Evolutionary conservation across 2,329 filamentous ascomycete species (phyloP).

Genomic region (Penicillium corylophilum): DNA sequence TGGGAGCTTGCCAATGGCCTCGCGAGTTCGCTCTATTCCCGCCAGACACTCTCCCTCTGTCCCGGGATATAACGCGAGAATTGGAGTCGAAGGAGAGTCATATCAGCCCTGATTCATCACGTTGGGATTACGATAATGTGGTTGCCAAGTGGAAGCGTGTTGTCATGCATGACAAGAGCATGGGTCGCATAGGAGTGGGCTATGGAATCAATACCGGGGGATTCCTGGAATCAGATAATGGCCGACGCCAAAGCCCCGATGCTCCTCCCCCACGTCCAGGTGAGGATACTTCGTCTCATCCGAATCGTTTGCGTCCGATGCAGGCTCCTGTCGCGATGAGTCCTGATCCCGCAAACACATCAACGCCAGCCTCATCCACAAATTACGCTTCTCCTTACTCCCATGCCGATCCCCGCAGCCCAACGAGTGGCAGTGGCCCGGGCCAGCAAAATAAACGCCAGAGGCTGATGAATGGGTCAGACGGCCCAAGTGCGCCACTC

Average conservation of each 20-base stretch:
- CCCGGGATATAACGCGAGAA: conserved; percentile 40
- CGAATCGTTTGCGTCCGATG: conserved; percentile 24
- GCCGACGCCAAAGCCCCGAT: conserved; percentile 13
- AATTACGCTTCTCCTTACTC: conserved; percentile 34
- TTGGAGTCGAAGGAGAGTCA: conserved; percentile 37
- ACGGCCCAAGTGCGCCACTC: conserved; percentile 12
- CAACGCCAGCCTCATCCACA: conserved; percentile 27
- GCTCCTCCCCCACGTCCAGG: conserved; percentile 21
- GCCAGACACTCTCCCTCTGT: conserved; percentile 44
- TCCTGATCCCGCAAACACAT: conserved; percentile 27
- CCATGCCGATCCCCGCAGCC: conserved; percentile 26
- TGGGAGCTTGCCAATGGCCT: conserved; percentile 50
- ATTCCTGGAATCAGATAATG: conserved; percentile 12
- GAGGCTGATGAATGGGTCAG: conserved; percentile 37
- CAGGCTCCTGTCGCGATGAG: conserved; percentile 24
- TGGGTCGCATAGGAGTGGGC: conserved; percentile 40
- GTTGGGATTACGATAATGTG: conserved; percentile 51
- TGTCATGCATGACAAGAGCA: conserved; percentile 46
- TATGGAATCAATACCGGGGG: conserved; percentile 18
- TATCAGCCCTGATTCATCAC: conserved; percentile 33
- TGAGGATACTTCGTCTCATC: conserved; percentile 23
- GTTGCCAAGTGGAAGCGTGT: conserved; percentile 51
- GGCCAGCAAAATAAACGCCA: conserved; percentile 34
- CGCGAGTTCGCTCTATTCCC: conserved; percentile 50
- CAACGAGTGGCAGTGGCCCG: conserved; percentile 15